A percentile compares a stretch with the other conserved stretches of the same genome.
Evolutionary conservation across 2,329 filamentous ascomycete species (phyloP).

Genomic region (Fusarium coffeatum): DNA sequence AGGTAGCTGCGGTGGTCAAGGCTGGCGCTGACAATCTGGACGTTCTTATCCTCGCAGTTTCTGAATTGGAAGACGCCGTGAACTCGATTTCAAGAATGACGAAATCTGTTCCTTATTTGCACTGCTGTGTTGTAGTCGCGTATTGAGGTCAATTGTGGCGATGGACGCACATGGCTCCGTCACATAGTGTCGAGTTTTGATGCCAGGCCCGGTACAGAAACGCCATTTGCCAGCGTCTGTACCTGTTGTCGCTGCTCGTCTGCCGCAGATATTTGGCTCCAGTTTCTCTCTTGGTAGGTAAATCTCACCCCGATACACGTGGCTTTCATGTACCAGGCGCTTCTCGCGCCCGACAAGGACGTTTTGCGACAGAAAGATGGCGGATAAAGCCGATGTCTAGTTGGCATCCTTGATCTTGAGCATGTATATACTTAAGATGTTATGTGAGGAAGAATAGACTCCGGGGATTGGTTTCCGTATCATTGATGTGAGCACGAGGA

Average conservation of each 20-base stretch:
- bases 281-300: neutral
- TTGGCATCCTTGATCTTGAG: too few relatives aligned
- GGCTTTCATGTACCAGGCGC: too few relatives aligned
- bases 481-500: neutral
- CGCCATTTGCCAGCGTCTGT: neutral
- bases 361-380: too few relatives aligned
- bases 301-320: too few relatives aligned
- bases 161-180: neutral
- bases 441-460: neutral
- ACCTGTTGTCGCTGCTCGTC: too few relatives aligned
- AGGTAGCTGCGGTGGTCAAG: neutral
- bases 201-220: neutral
- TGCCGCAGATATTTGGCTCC: neutral
- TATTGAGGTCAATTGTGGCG: neutral
- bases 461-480: neutral
- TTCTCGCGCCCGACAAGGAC: too few relatives aligned
- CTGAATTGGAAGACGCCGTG: neutral
- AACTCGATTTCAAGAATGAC: accelerated
- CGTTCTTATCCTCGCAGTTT: neutral
- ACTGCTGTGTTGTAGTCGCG: neutral
- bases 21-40: neutral
- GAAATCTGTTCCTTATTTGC: neutral
- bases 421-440: too few relatives aligned
- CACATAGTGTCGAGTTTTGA: neutral
- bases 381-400: too few relatives aligned